Evolutionary conservation across 352 stramenopile genomes (phyloP).

Genomic region (Phytophthora vignae): DNA sequence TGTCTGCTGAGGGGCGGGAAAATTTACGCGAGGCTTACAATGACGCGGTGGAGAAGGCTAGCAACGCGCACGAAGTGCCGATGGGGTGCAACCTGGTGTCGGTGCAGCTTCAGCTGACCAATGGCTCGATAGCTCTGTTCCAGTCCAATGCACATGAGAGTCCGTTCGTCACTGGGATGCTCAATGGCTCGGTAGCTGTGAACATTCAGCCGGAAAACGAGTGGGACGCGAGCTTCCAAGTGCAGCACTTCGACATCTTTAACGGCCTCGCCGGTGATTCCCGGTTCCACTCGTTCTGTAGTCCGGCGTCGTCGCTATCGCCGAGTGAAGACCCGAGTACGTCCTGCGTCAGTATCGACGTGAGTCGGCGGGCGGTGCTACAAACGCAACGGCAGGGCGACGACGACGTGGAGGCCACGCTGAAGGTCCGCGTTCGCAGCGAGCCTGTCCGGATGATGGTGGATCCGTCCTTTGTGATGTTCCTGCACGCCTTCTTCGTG

Average conservation of each 20-base stretch:
- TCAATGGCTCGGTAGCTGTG: conserved; percentile 61
- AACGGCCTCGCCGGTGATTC: conserved; percentile 58
- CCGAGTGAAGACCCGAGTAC: conserved; percentile 15
- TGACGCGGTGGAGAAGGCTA: conserved; percentile 67
- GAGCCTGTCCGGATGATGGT: conserved; percentile 76
- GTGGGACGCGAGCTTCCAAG: conserved; percentile 66
- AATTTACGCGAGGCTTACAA: conserved; percentile 81
- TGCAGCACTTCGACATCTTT: conserved; percentile 75
- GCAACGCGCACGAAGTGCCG: conserved; percentile 51
- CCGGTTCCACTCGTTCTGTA: conserved; percentile 72
- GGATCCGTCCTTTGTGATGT: conserved; percentile 75
- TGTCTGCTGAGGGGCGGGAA: conserved; percentile 72
- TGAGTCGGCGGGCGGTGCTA: conserved; percentile 35
- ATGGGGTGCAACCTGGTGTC: conserved; percentile 75
- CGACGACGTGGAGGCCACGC: conserved; percentile 26
- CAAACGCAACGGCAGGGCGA: conserved; percentile 19
- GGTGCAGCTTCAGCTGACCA: conserved; percentile 67
- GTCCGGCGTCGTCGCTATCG: conserved; percentile 36
- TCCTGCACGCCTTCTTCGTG: conserved; percentile 75
- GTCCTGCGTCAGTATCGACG: conserved; percentile 64
- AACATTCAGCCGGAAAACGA: conserved; percentile 75
- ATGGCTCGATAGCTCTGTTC: conserved; percentile 63
- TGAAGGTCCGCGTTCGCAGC: conserved; percentile 60
- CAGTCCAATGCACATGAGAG: conserved; percentile 49
- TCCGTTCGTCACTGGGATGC: conserved; percentile 55